phyloP scores from a whole-genome alignment of 257 asterid species.

The Solanum pinnatisectum region DNA sequence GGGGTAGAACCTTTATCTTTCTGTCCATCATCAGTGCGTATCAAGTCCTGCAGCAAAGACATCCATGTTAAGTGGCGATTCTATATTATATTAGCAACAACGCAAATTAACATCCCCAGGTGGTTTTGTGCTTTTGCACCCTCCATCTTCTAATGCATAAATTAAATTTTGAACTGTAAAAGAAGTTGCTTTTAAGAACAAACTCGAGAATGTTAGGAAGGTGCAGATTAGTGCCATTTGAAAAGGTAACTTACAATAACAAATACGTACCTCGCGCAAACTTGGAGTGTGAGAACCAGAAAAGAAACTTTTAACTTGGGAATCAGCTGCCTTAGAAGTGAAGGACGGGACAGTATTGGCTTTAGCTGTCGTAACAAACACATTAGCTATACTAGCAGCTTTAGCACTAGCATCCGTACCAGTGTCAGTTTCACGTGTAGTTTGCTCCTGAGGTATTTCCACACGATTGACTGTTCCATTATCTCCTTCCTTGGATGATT shows the following conservation, averaged over 20 bases:
- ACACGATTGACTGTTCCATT: conserved; percentile 13
- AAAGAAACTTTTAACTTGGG: conserved; percentile 2
- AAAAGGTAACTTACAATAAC: background rate
- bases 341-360: conserved; percentile 16
- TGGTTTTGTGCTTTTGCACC: background rate
- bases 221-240: background rate
- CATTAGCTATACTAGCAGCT: conserved; percentile 18
- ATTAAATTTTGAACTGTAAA: background rate
- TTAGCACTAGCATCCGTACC: conserved; percentile 17
- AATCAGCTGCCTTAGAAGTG: conserved; percentile 13
- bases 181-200: background rate
- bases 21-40: conserved; percentile 12
- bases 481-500: conserved; percentile 17
- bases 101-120: background rate
- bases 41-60: conserved; percentile 29
- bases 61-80: background rate
- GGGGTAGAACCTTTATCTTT: conserved; percentile 12
- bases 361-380: conserved; percentile 20
- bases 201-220: background rate
- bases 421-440: conserved; percentile 20
- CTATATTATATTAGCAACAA: background rate
- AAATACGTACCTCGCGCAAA: conserved; percentile 41
- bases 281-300: conserved; percentile 24
- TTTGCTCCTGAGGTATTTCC: conserved; percentile 18
- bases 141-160: background rate